These are phyloP conservation scores for Trichoderma harzianum DNA, from an alignment of 2,329 filamentous ascomycete species.

Conservation along the genomic window DNA sequence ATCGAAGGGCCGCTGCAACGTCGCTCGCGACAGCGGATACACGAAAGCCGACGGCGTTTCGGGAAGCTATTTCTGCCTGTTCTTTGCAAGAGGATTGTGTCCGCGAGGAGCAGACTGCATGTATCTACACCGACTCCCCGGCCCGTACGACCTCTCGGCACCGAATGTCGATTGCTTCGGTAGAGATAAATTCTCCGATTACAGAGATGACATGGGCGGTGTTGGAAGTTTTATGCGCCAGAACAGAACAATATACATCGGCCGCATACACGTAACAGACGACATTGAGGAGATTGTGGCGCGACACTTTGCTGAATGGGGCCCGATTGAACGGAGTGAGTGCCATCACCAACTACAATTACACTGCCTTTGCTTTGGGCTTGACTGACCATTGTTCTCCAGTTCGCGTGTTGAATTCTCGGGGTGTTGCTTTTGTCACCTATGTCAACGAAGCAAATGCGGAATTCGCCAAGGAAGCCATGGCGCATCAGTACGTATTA, in stretches of 20 bases:
- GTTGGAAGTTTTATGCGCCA: constrained; percentile 91
- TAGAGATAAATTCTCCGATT: constrained; percentile 87
- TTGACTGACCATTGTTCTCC: not conserved
- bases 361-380: not conserved
- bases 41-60: constrained; percentile 72
- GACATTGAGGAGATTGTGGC: constrained; percentile 96
- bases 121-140: constrained; percentile 86
- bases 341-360: constrained; percentile 14
- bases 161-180: constrained; percentile 90
- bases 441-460: constrained; percentile 88
- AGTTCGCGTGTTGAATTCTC: constrained; percentile 77
- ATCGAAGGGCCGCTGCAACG: constrained; percentile 81
- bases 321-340: constrained; percentile 74
- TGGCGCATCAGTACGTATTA: constrained; percentile 71
- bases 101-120: constrained; percentile 90
- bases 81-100: constrained; percentile 78
- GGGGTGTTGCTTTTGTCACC: constrained; percentile 93
- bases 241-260: constrained; percentile 91
- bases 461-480: constrained; percentile 90
- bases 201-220: constrained; percentile 96
- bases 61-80: constrained; percentile 88
- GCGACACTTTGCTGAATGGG: constrained; percentile 95
- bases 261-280: constrained; percentile 90
- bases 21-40: constrained; percentile 75
- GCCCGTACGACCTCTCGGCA: constrained; percentile 84